phyloP scores from a whole-genome alignment of 225 moss, liverwort and hornwort species.

The Climacium dendroides region DNA sequence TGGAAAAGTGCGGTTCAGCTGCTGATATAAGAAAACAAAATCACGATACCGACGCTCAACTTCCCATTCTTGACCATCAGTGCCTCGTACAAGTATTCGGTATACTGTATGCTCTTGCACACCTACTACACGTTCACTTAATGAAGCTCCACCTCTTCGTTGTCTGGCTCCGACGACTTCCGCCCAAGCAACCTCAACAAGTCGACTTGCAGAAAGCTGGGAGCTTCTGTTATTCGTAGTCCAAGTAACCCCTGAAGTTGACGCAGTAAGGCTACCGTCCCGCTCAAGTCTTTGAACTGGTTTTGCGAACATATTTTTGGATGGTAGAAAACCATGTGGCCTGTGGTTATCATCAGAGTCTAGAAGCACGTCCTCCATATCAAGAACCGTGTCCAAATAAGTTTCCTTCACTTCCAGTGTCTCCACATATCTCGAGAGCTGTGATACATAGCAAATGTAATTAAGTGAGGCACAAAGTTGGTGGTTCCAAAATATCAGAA shows the following conservation, averaged over 20 bases:
- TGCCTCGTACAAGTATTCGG: constrained; percentile 57
- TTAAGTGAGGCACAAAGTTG: background rate
- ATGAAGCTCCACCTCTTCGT: constrained; percentile 76
- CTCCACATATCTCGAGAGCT: constrained; percentile 96
- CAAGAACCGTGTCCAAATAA: constrained; percentile 85
- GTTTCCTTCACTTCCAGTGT: constrained; percentile 87
- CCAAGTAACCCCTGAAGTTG: constrained; percentile 39
- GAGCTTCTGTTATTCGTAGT: background rate
- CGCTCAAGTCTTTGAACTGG: constrained; percentile 29
- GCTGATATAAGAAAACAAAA: constrained; percentile 68
- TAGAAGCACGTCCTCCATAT: constrained; percentile 90
- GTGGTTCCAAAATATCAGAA: background rate
- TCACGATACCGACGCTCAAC: constrained; percentile 84
- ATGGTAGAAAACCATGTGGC: constrained; percentile 30
- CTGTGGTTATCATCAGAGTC: constrained; percentile 67
- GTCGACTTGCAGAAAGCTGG: constrained; percentile 16
- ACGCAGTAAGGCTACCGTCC: constrained; percentile 69
- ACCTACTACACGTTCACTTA: constrained; percentile 88
- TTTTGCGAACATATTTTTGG: constrained; percentile 19
- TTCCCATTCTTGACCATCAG: constrained; percentile 75
- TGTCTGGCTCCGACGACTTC: constrained; percentile 90
- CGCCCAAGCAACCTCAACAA: constrained; percentile 64
- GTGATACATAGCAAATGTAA: constrained; percentile 1
- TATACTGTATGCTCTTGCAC: constrained; percentile 92
- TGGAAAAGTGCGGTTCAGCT: constrained; percentile 51